Base-by-base conservation (phyloP, 345 rosid species). In the Hibiscus syriacus region DNA sequence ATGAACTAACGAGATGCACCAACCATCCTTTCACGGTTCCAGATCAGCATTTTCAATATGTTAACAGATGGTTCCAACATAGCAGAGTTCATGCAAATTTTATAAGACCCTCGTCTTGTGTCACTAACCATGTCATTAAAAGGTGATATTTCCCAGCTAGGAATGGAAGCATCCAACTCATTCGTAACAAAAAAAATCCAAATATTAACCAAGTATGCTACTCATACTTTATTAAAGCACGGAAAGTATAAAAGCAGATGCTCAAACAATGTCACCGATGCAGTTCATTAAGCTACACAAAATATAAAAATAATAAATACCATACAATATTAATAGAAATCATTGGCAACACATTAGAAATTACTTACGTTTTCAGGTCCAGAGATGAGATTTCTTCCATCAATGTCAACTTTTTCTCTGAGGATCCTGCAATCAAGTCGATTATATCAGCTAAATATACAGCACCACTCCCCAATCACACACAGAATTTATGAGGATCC, bases 291-390 rank as follows among this genome's bases (percentile, higher is more conserved):
- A 16, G 54, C 38, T 49, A 45, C n/a, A n/a, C n/a, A n/a, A n/a
- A n/a, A n/a, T n/a, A n/a, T 1, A 45, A 45, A 26, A 8, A 54
- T 16, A 20, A 2, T 36, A 36, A 36, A 36, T 36, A 13, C 1
- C 25, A 48, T 13, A 8, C 11, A 1, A 19, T 20, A 36, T 38
- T 10, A 50, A 2, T 17, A 36, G 22, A 53, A 38, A 54, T 54
- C 38, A 6, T 54, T 34, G 59, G 23, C 9, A 45, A 52, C 23
- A 22, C 16, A 36, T 5, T 32, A 16, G 8, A 20, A 39, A 25
- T 53, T 39, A 71, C 98, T 77, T 79, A 89, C 98, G 92, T 78
- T 83, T 86, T 84, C 55, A 85, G 76, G 79, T 90, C 90, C 53
- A 82, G 79, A 70, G 95, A 83, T 20, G 89, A 62, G 25, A 83